Base-by-base conservation (phyloP, 2,329 filamentous ascomycete species). In the Coleophoma cylindrospora region DNA sequence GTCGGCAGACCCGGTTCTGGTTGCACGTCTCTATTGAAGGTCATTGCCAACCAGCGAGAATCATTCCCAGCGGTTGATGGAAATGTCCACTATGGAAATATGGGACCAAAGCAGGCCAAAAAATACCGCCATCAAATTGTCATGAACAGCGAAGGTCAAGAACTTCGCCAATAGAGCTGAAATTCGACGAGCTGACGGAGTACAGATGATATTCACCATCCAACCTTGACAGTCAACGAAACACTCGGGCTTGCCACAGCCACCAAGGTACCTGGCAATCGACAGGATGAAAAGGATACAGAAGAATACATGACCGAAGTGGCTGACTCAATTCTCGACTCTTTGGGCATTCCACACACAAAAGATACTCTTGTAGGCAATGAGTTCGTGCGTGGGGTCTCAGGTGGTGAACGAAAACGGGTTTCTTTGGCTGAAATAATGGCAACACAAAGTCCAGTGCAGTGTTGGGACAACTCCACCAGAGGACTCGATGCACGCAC, bases 381-480 rank as follows among this genome's bases (percentile, higher is more conserved):
- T 56, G 81, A 84, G 49, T 84, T 75, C 56, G 73, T 84, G 12
- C 73, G 81, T 19, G 82, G 82, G 48, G 80, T 85, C 3, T 80
- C 75, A 19, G 82, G 82, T 51, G 80, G 80, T 53, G 79, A 83
- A 58, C 63, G 79, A 34, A 84, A 84, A 61, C 74, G 81, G 64
- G 80, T 84, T 11, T 76, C 70, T 47, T 81, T 84, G 50, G 77
- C 80, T 1, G 81, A 84, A 54, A 57, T 52, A 6, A 43, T 66
- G 22, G 62, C 63, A 2, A 60, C 63, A 1, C 54, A 58, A 32
- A 61, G 51, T 37, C 60, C 57, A 48, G 74, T 89, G 1, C 79
- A 76, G 45, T 85, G 79, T 64, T 86, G 82, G 83, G 84, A 87
- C 53, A 86, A 87, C 62, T 77, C 74, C 9, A 87, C 83, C 0